Base-by-base conservation (phyloP, 1,139 yeast species). In the Suhomyces ambrosiae region DNA sequence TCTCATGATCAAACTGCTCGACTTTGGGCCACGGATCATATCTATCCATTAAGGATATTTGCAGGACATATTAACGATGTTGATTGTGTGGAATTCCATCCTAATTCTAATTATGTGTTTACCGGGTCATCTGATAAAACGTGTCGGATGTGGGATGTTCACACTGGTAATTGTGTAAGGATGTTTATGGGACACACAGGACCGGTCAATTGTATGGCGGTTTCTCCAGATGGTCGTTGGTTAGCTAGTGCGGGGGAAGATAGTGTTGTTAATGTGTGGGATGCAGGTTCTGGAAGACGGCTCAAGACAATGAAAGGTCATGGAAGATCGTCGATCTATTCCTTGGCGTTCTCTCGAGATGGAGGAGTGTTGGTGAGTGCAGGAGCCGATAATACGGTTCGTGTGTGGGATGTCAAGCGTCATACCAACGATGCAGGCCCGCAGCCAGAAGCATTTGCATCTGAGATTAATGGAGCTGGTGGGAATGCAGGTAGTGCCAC, bases 21-120 rank as follows among this genome's bases (percentile, higher is more conserved):
- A 46, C 71, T 94, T 43, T 94, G 99, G 99, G 90, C 96, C 25
- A 89, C 96, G 45, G 98, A 94, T 60, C 99, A 94, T 62, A 90
- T 94, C 31, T 90, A 92, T 58, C 97, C 98, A 23, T 72, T 94
- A 50, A 74, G 98, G 49, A 88, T 94, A 25, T 90, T 94, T 70
- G 97, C 97, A 0, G 99, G 99, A 0, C 99, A 94, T 63, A 76
- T 90, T 51, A 86, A 89, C 54, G 99, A 94, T 65, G 98, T 94
- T 29, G 98, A 94, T 58, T 82, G 92, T 52, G 95, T 92, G 27
- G 83, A 83, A 33, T 94, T 92, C 75, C 98, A 94, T 65, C 98
- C 98, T 15, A 94, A 94, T 59, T 89, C 96, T 13, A 85, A 90
- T 34, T 92, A 94, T 56, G 82, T 92, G 5, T 83, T 92, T 52